A percentile compares a stretch with the other conserved stretches of the same genome.
phyloP scores from a whole-genome alignment of 352 stramenopile species.

The Thraustochytrium sp. region DNA sequence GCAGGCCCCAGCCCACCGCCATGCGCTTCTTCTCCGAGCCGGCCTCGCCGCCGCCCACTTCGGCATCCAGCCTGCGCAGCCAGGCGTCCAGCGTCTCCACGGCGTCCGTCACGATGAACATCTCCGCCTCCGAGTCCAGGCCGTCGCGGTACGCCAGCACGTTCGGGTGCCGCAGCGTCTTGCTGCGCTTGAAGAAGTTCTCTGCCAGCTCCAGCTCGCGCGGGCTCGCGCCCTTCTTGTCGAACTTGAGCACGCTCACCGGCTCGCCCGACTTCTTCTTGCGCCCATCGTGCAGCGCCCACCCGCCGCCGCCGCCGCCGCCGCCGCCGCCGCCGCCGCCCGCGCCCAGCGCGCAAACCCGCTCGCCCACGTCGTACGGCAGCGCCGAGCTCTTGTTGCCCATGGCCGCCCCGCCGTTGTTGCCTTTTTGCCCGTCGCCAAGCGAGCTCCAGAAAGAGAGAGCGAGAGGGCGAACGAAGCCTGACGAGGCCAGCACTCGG shows the following conservation, averaged over 20 bases:
- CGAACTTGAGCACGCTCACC: slow-evolving; percentile 86
- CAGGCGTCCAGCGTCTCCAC: slow-evolving; percentile 79
- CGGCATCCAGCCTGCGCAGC: slow-evolving; percentile 64
- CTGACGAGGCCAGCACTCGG: no score
- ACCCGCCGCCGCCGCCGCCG: slow-evolving; percentile 58
- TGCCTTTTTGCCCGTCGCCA: no score
- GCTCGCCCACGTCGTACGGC: slow-evolving; percentile 55
- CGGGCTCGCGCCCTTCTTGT: slow-evolving; percentile 57
- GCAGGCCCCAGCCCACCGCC: slow-evolving; percentile 83
- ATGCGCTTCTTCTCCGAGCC: slow-evolving; percentile 64
- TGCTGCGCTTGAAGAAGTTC: slow-evolving; percentile 81
- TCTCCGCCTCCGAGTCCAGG: slow-evolving; percentile 67
- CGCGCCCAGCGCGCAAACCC: slow-evolving; percentile 48
- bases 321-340: no score
- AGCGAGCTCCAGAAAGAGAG: no score
- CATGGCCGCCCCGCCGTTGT: slow-evolving; percentile 49
- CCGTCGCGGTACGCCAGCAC: slow-evolving; percentile 77
- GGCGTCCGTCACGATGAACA: slow-evolving; percentile 89
- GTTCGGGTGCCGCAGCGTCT: slow-evolving; percentile 87
- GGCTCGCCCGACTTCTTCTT: slow-evolving; percentile 67
- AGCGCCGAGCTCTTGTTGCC: slow-evolving; percentile 57
- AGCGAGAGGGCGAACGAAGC: no score
- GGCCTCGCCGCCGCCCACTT: no score
- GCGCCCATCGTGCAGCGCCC: slow-evolving; percentile 70
- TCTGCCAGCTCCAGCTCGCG: slow-evolving; percentile 62